Evolutionary conservation across 495 filamentous ascomycete species (phyloP).

Genomic region (Aspergillus leporis): DNA sequence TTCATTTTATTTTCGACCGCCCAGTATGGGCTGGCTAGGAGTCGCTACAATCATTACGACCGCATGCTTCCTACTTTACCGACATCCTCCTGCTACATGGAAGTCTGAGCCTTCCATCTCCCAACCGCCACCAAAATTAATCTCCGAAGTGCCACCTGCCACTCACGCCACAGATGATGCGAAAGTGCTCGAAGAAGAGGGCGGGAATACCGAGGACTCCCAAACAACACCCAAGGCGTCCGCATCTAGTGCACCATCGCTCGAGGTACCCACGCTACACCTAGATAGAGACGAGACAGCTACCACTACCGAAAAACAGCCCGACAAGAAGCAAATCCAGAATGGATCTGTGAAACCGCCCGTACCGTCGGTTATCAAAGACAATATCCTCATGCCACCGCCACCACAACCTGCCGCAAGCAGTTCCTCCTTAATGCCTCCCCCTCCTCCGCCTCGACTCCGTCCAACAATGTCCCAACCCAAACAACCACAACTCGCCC

Average conservation of each 20-base stretch:
- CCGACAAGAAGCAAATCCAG: slow-evolving; percentile 5
- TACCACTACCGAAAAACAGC: neutral
- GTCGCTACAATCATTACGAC: slow-evolving; percentile 35
- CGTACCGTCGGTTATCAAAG: slow-evolving; percentile 11
- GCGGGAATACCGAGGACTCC: slow-evolving; percentile 29
- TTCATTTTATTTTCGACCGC: slow-evolving; percentile 1
- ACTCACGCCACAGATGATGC: slow-evolving; percentile 16
- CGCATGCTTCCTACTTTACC: slow-evolving; percentile 35
- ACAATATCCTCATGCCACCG: slow-evolving; percentile 15
- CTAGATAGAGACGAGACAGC: slow-evolving; percentile 23
- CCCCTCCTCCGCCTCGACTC: slow-evolving; percentile 34
- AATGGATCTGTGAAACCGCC: slow-evolving; percentile 4
- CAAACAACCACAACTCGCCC: slow-evolving; percentile 1
- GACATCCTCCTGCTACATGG: slow-evolving; percentile 31
- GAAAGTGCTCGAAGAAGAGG: slow-evolving; percentile 3
- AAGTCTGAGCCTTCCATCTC: slow-evolving; percentile 17
- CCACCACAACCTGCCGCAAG: slow-evolving; percentile 16
- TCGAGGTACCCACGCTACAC: slow-evolving; percentile 37
- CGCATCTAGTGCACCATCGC: slow-evolving; percentile 27
- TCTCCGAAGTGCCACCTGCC: slow-evolving; percentile 16
- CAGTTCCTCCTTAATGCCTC: slow-evolving; percentile 39
- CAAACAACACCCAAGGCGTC: slow-evolving; percentile 53
- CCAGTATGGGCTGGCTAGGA: slow-evolving; percentile 42
- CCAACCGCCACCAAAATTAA: slow-evolving; percentile 27
- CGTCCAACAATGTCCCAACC: slow-evolving; percentile 26